phyloP scores from a whole-genome alignment of 1,139 yeast genomes.

The Hemisphaericaspora xylanilytica region DNA sequence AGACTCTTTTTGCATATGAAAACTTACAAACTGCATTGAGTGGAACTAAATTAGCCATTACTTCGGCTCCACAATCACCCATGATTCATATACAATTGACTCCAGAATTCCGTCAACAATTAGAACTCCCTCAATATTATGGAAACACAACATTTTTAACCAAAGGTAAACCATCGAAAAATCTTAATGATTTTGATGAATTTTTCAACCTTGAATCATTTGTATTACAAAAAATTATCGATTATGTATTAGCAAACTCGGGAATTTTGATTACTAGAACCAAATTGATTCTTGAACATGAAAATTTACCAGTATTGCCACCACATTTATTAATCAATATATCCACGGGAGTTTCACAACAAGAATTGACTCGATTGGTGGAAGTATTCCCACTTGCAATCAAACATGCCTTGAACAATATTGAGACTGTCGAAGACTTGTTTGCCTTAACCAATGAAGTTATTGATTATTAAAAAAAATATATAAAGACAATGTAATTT shows the following conservation, averaged over 20 bases:
- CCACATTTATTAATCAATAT: constrained; percentile 69
- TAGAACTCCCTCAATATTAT: constrained; percentile 48
- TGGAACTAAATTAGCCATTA: constrained; percentile 43
- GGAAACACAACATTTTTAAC: constrained; percentile 41
- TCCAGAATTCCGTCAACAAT: constrained; percentile 38
- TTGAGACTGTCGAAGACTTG: constrained; percentile 19
- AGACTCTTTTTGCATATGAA: constrained; percentile 20
- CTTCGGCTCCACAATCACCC: constrained; percentile 64
- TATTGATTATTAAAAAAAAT: constrained; percentile 9
- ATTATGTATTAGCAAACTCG: constrained; percentile 46
- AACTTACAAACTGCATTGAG: constrained; percentile 17
- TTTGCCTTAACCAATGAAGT: constrained; percentile 21
- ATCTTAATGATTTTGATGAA: constrained; percentile 35
- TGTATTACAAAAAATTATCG: constrained; percentile 62
- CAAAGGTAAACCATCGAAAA: constrained; percentile 39
- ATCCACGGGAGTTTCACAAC: constrained; percentile 50
- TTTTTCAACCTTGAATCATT: constrained; percentile 58
- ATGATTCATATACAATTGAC: constrained; percentile 59
- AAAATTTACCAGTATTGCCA: constrained; percentile 63
- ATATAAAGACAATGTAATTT: background rate
- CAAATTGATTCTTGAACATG: constrained; percentile 69
- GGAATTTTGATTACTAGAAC: constrained; percentile 68
- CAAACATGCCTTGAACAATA: constrained; percentile 17
- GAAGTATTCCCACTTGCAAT: constrained; percentile 19
- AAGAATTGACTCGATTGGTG: constrained; percentile 45